phyloP scores from a whole-genome alignment of 1,284 basidiomycete genomes.

The Melampsora abietis-canadensis region DNA sequence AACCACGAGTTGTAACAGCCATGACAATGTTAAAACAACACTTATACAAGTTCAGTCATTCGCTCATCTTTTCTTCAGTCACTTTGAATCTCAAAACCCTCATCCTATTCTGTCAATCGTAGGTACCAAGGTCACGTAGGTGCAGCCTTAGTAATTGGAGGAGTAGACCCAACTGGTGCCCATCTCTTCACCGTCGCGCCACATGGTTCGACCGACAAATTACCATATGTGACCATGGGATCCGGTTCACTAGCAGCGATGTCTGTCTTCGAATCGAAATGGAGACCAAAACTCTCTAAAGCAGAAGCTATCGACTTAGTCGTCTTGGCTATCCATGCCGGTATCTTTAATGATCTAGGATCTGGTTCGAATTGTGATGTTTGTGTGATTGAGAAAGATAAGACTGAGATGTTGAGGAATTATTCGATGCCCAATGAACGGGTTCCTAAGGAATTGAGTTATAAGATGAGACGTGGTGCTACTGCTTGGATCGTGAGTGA shows the following conservation, averaged over 20 bases:
- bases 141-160: slow-evolving; percentile 93
- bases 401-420: slow-evolving; percentile 83
- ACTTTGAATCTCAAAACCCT: neutral
- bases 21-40: slow-evolving; percentile 97
- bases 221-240: slow-evolving; percentile 99
- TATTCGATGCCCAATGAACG: slow-evolving; percentile 69
- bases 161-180: slow-evolving; percentile 85
- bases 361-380: slow-evolving; percentile 97
- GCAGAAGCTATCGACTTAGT: slow-evolving; percentile 80
- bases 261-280: slow-evolving; percentile 90
- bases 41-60: slow-evolving; percentile 63
- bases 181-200: slow-evolving; percentile 95
- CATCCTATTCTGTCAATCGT: neutral
- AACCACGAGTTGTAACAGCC: slow-evolving; percentile 86
- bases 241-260: slow-evolving; percentile 93
- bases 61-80: slow-evolving; percentile 49
- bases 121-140: slow-evolving; percentile 93
- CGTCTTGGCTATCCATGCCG: slow-evolving; percentile 79
- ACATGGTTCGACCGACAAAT: slow-evolving; percentile 96
- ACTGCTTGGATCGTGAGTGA: slow-evolving; percentile 59
- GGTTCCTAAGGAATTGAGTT: slow-evolving; percentile 70
- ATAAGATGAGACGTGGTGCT: slow-evolving; percentile 79
- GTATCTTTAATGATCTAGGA: slow-evolving; percentile 99
- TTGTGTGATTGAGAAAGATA: slow-evolving; percentile 71
- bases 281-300: slow-evolving; percentile 77